These are phyloP conservation scores for Crataegus laevigata DNA, from an alignment of 306 rosid genomes.

Conservation along the genomic window DNA sequence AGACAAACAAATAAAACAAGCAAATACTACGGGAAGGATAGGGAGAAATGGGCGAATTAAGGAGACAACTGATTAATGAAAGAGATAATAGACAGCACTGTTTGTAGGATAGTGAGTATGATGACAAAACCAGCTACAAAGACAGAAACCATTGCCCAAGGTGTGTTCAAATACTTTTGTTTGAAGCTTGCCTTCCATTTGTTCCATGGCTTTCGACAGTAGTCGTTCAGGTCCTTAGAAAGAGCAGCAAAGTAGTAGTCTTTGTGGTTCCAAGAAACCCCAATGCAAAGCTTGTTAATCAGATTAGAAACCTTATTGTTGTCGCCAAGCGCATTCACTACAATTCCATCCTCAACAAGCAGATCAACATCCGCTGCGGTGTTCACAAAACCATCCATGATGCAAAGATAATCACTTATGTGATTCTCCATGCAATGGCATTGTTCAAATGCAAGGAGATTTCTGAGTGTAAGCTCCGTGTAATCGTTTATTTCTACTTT, in stretches of 20 bases:
- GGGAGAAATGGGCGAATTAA: background rate
- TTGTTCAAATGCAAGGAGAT: slow-evolving; percentile 23
- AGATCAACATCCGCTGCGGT: slow-evolving; percentile 13
- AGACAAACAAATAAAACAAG: background rate
- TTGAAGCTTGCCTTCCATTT: slow-evolving; percentile 20
- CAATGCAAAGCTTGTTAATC: slow-evolving; percentile 6
- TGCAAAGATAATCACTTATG: slow-evolving; percentile 11
- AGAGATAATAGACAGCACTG: slow-evolving; percentile 5
- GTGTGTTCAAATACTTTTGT: slow-evolving; percentile 20
- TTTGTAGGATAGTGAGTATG: slow-evolving; percentile 4
- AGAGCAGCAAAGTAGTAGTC: slow-evolving; percentile 11
- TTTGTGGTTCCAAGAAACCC: background rate
- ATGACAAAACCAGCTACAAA: slow-evolving; percentile 4
- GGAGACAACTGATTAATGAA: background rate
- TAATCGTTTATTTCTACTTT: background rate
- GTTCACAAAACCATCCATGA: slow-evolving; percentile 20
- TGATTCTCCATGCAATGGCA: background rate
- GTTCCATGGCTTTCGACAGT: slow-evolving; percentile 6
- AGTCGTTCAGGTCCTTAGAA: slow-evolving; percentile 1
- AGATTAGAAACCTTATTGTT: background rate
- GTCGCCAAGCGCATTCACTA: slow-evolving; percentile 10
- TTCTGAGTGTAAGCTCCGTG: slow-evolving; percentile 11
- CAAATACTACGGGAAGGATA: background rate
- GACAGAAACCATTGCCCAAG: slow-evolving; percentile 16
- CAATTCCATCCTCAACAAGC: slow-evolving; percentile 20